Percentiles rank a stretch among this genome's conserved stretches.
Conservation (phyloP, 176 grass and related monocot genomes). For the Carex parvula region DNA sequence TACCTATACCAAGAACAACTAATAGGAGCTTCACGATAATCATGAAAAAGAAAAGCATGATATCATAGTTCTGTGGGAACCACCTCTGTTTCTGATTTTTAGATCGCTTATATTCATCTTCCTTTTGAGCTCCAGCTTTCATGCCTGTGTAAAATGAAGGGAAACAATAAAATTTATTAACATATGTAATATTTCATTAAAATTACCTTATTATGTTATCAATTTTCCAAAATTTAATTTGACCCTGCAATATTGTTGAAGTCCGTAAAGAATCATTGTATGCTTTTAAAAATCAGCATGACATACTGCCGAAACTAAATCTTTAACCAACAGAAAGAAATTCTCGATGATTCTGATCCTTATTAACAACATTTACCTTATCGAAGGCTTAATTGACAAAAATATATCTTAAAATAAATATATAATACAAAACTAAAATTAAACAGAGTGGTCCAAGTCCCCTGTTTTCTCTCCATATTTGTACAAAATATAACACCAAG, state of each 20-base stretch:
- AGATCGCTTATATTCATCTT: neutral
- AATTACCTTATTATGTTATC: neutral
- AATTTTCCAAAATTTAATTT: neutral
- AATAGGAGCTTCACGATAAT: slow-evolving; percentile 5
- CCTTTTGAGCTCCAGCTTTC: neutral
- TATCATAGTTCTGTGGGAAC: neutral
- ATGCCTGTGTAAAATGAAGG: neutral
- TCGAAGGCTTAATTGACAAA: no score
- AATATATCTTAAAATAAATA: no score
- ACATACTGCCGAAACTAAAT: no score
- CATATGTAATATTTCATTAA: neutral
- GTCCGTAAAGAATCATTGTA: no score
- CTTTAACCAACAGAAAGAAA: no score
- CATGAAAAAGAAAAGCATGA: neutral
- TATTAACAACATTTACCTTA: no score
- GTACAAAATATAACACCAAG: no score
- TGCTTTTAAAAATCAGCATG: no score
- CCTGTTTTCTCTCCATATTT: no score
- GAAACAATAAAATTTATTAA: neutral
- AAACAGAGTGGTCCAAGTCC: no score
- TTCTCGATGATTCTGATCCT: no score
- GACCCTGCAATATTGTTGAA: neutral
- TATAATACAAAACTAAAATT: no score
- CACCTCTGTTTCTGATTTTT: neutral
- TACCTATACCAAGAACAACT: neutral